These are phyloP conservation scores for Stemphylium lycopersici DNA, from an alignment of 2,329 filamentous ascomycete genomes.

Conservation along the genomic window DNA sequence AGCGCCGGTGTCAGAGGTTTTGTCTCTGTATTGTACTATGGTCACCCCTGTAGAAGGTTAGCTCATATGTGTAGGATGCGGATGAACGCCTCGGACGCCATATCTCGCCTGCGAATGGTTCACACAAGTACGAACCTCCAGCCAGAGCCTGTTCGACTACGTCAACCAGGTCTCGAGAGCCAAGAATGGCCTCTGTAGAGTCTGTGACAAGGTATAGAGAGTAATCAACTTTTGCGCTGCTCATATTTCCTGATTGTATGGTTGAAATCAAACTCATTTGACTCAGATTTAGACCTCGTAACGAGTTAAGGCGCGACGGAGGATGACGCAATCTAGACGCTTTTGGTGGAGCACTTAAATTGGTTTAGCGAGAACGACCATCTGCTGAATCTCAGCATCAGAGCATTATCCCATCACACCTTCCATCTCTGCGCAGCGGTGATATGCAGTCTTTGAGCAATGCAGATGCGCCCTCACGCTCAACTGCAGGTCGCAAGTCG, in stretches of 20 bases:
- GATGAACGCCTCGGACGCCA: neutral
- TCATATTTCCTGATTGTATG: conserved; percentile 38
- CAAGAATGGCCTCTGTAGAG: conserved; percentile 84
- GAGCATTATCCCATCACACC: no score
- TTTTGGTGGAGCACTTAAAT: neutral
- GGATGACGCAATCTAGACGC: conserved; percentile 9
- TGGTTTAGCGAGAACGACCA: neutral
- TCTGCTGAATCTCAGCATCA: neutral
- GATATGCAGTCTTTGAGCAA: no score
- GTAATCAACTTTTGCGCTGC: conserved; percentile 65
- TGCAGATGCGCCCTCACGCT: no score
- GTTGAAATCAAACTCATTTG: conserved; percentile 26
- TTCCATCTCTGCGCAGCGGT: no score
- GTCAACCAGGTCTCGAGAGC: conserved; percentile 68
- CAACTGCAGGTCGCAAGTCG: neutral
- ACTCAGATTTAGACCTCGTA: neutral
- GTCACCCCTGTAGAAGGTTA: conserved; percentile 63
- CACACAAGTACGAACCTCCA: conserved; percentile 62
- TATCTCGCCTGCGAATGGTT: neutral
- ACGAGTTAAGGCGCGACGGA: conserved; percentile 1
- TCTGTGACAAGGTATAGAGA: conserved; percentile 91
- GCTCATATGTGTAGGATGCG: neutral
- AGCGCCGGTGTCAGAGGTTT: conserved; percentile 74
- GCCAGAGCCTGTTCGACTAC: conserved; percentile 78
- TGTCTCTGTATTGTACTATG: conserved; percentile 90